Evolutionary conservation across 257 asterid genomes (phyloP).

Genomic region (Solanum chmielewskii): DNA sequence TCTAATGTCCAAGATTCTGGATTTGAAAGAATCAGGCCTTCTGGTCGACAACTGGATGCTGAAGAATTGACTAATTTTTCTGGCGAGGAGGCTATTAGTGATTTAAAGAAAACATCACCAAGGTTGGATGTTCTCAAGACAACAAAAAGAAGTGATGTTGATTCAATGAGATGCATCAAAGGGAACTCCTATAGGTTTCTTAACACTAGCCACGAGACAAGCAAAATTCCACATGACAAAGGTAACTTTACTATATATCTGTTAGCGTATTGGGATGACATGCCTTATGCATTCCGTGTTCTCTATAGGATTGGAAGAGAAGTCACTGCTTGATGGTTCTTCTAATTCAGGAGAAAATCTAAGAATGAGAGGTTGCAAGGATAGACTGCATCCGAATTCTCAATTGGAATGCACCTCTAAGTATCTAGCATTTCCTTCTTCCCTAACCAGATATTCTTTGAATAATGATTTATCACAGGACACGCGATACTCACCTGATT

Average conservation of each 20-base stretch:
- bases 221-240: neutral
- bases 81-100: no score
- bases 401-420: slow-evolving; percentile 18
- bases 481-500: neutral
- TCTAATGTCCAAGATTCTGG: slow-evolving; percentile 19
- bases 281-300: no score
- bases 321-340: neutral
- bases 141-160: slow-evolving; percentile 38
- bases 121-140: slow-evolving; percentile 43
- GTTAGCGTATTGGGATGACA: neutral
- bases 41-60: slow-evolving; percentile 15
- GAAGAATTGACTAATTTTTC: neutral
- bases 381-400: neutral
- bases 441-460: slow-evolving; percentile 21
- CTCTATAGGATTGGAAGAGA: no score
- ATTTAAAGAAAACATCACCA: slow-evolving; percentile 2
- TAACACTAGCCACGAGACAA: slow-evolving; percentile 15
- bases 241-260: neutral
- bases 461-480: slow-evolving; percentile 9
- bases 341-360: neutral
- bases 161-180: slow-evolving; percentile 60
- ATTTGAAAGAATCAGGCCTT: slow-evolving; percentile 6
- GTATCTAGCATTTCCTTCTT: slow-evolving; percentile 27
- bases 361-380: neutral
- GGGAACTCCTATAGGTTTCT: slow-evolving; percentile 71